Percentiles rank a stretch among this genome's conserved stretches.
phyloP scores from a whole-genome alignment of 2,329 filamentous ascomycete species.

The Dendrostoma leiphaemia region DNA sequence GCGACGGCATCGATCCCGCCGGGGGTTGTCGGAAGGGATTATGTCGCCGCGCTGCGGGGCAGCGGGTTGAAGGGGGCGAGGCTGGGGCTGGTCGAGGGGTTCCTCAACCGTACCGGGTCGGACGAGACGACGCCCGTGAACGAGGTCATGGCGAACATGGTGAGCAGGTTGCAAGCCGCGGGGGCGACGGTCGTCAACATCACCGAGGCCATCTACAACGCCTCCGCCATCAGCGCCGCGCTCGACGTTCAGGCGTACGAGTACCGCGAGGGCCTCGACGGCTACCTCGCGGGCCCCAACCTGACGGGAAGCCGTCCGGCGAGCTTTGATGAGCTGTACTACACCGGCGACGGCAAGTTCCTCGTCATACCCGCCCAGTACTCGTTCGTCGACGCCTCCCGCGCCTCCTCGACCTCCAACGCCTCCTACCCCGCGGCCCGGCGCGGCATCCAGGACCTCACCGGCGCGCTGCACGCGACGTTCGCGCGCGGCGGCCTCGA shows the following conservation, averaged over 20 bases:
- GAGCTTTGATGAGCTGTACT: slow-evolving; percentile 49
- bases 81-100: slow-evolving; percentile 43
- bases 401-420: slow-evolving; percentile 46
- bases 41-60: slow-evolving; percentile 36
- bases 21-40: slow-evolving; percentile 41
- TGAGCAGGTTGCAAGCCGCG: slow-evolving; percentile 41
- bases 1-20: slow-evolving; percentile 46
- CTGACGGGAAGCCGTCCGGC: slow-evolving; percentile 40
- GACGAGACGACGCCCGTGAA: slow-evolving; percentile 58
- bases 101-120: slow-evolving; percentile 52
- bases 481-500: slow-evolving; percentile 50
- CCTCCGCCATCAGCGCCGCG: slow-evolving; percentile 41
- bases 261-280: slow-evolving; percentile 52
- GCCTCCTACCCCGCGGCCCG: slow-evolving; percentile 46
- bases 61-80: slow-evolving; percentile 28
- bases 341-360: slow-evolving; percentile 46
- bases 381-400: slow-evolving; percentile 48
- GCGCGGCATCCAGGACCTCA: slow-evolving; percentile 50
- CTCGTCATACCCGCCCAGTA: slow-evolving; percentile 60
- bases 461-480: slow-evolving; percentile 44
- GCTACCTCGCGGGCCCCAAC: slow-evolving; percentile 48
- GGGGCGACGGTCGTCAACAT: slow-evolving; percentile 53
- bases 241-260: slow-evolving; percentile 63
- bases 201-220: slow-evolving; percentile 47
- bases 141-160: slow-evolving; percentile 44